These are phyloP conservation scores for Exserohilum turcica DNA, from an alignment of 2,329 filamentous ascomycete species.

Conservation along the genomic window DNA sequence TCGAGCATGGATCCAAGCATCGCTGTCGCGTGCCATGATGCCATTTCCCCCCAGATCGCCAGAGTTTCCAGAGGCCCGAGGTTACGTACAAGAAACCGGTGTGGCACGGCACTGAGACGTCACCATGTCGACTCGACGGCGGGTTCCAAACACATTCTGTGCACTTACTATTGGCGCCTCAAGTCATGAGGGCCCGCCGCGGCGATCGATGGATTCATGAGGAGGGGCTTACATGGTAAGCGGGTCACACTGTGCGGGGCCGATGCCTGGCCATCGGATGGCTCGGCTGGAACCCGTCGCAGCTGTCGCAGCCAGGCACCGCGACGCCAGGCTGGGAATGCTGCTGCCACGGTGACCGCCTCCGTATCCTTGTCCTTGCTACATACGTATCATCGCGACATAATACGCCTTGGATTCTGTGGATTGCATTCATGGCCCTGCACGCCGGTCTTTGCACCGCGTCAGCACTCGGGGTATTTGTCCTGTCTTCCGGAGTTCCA, in stretches of 20 bases:
- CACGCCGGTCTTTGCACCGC: not conserved
- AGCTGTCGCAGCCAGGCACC: constrained; percentile 3
- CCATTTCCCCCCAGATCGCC: constrained; percentile 17
- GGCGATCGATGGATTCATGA: constrained; percentile 27
- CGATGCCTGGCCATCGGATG: constrained; percentile 27
- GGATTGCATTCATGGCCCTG: not conserved
- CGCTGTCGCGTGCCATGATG: constrained; percentile 23
- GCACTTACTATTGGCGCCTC: constrained; percentile 12
- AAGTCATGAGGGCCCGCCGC: constrained; percentile 29
- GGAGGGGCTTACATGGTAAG: constrained; percentile 18
- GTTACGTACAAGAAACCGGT: constrained; percentile 32
- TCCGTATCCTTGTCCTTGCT: constrained; percentile 15
- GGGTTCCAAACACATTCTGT: constrained; percentile 23
- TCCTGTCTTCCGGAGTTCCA: constrained; percentile 4
- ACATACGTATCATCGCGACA: constrained; percentile 9
- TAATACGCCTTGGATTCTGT: not conserved
- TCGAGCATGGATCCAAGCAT: constrained; percentile 6
- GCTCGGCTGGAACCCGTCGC: constrained; percentile 25
- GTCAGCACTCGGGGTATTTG: constrained; percentile 11
- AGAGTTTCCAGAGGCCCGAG: constrained; percentile 15
- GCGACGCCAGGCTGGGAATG: not conserved
- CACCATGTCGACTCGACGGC: constrained; percentile 29
- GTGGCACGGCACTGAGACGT: constrained; percentile 25
- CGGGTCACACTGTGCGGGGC: constrained; percentile 21
- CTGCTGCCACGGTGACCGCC: constrained; percentile 15